Base-by-base conservation (phyloP, 2,329 filamentous ascomycete genomes). In the Diaporthe ilicicola region DNA sequence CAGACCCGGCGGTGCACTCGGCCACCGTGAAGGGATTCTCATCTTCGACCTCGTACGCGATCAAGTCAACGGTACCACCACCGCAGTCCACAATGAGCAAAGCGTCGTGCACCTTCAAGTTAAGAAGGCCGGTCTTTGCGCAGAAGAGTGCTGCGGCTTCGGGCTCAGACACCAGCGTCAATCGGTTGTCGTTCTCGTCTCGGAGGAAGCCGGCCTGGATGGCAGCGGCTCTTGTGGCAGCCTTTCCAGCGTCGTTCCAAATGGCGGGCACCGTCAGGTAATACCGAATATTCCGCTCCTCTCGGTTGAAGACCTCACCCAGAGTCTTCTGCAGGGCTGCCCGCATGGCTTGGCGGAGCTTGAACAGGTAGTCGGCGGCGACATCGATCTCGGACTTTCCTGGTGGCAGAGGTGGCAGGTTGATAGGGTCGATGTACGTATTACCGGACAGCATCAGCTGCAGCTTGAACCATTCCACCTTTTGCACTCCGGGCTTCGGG, bases 391-490 rank as follows among this genome's bases (percentile, higher is more conserved):
- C 96, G 32, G 95, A 98, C 87, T 98, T 98, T 83, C 96, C 96
- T 55, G 95, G 95, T 59, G 96, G 96, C 81, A 98, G 93, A 74
- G 96, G 96, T 59, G 96, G 96, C 75, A 99, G 90, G 88, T 98
- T 98, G 85, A 98, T 98, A 73, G 96, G 96, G 82, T 98, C 96
- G 80, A 98, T 98, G 82, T 98, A 98, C 54, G 96, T 98, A 87
- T 98, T 98, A 74, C 96, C 96, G 72, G 94, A 98, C 74, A 98
- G 89, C 96, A 98, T 98, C 70, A 99, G 90, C 85, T 99, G 96
- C 76, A 99, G 89, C 87, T 98, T 98, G 89, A 99, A 98, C 96
- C 96, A 99, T 85, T 98, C 96, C 29, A 98, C 95, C 85, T 98
- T 98, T 83, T 98, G 96, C 76, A 99, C 95, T 74, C 95, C 95